These are phyloP conservation scores for Kregervanrija fluxuum DNA, from an alignment of 805 yeast genomes.

Conservation along the genomic window DNA sequence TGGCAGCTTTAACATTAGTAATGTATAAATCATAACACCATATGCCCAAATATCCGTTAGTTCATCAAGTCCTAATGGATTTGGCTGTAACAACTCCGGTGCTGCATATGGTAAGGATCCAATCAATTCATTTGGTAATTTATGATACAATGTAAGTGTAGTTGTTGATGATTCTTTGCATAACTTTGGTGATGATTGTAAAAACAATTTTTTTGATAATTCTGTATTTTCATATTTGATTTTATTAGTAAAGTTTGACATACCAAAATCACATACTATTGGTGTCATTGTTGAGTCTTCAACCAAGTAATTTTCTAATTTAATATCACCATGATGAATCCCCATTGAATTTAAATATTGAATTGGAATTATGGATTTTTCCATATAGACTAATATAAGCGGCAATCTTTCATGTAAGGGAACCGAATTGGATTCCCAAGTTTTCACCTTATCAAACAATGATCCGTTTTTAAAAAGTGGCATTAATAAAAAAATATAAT, in stretches of 20 bases:
- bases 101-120: slow-evolving; percentile 93
- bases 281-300: slow-evolving; percentile 34
- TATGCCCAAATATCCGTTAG: slow-evolving; percentile 87
- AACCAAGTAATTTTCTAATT: slow-evolving; percentile 71
- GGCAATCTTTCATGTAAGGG: slow-evolving; percentile 9
- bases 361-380: slow-evolving; percentile 54
- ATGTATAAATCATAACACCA: slow-evolving; percentile 70
- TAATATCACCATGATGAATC: slow-evolving; percentile 76
- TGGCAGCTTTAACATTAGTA: slow-evolving; percentile 69
- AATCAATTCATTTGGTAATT: slow-evolving; percentile 27
- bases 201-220: slow-evolving; percentile 9
- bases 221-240: slow-evolving; percentile 6
- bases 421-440: slow-evolving; percentile 43
- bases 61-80: slow-evolving; percentile 52
- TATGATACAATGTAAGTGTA: background rate
- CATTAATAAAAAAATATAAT: slow-evolving; percentile 62
- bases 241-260: slow-evolving; percentile 37
- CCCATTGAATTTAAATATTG: slow-evolving; percentile 55
- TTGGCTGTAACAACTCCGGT: slow-evolving; percentile 69
- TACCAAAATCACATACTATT: slow-evolving; percentile 84
- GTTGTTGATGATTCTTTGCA: slow-evolving; percentile 9
- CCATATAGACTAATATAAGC: slow-evolving; percentile 31
- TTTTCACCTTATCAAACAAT: slow-evolving; percentile 62
- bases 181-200: background rate
- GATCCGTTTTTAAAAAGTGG: slow-evolving; percentile 70